Evolutionary conservation across 805 yeast species (phyloP).

Genomic region (Wilhelminamyces savonicus): DNA sequence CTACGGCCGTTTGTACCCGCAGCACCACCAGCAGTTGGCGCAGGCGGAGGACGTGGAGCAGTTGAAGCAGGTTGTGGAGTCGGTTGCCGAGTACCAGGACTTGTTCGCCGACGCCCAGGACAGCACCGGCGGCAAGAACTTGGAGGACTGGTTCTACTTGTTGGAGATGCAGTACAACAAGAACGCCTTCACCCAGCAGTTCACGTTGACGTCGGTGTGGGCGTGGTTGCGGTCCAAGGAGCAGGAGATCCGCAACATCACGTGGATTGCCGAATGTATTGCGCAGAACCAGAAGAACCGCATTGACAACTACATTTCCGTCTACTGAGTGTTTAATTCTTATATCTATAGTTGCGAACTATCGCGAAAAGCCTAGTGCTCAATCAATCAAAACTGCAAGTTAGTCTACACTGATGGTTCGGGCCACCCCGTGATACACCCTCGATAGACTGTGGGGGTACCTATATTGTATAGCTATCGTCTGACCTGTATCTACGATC

Average conservation of each 20-base stretch:
- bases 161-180: constrained; percentile 89
- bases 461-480: too few species aligned
- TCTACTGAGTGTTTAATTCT: constrained; percentile 40
- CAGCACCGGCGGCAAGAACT: constrained; percentile 41
- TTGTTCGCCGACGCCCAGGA: constrained; percentile 40
- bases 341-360: too few species aligned
- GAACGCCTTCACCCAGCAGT: constrained; percentile 94
- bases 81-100: constrained; percentile 59
- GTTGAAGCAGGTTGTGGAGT: constrained; percentile 57
- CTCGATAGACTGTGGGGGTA: too few species aligned
- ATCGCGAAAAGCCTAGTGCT: too few species aligned
- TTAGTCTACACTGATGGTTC: too few species aligned
- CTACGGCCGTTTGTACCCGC: constrained; percentile 76
- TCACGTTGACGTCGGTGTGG: constrained; percentile 85
- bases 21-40: constrained; percentile 59
- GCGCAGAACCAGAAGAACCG: constrained; percentile 97
- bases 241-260: constrained; percentile 93
- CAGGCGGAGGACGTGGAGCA: constrained; percentile 82
- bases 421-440: too few species aligned
- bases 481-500: too few species aligned
- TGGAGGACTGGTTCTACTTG: constrained; percentile 93
- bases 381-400: too few species aligned
- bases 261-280: constrained; percentile 99
- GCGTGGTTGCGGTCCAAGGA: constrained; percentile 95
- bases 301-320: constrained; percentile 84